phyloP scores from a whole-genome alignment of 192 early-diverging fungal species.

The Phycomyces blakesleeanus region DNA sequence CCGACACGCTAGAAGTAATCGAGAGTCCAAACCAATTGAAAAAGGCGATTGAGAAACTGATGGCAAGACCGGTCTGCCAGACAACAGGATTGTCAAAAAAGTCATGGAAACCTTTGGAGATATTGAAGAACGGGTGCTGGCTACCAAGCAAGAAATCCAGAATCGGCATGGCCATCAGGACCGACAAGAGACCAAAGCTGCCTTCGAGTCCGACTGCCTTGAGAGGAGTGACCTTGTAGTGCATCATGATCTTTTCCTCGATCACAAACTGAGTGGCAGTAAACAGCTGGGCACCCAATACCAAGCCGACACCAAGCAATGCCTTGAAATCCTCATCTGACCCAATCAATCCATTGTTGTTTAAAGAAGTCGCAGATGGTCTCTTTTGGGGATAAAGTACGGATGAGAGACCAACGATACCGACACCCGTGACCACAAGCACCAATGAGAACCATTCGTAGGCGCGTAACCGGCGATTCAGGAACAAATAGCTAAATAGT shows the following conservation, averaged over 20 bases:
- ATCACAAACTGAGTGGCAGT: slow-evolving; percentile 94
- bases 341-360: no score
- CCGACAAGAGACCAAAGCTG: slow-evolving; percentile 77
- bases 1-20: slow-evolving; percentile 81
- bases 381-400: slow-evolving; percentile 34
- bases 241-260: slow-evolving; percentile 88
- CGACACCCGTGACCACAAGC: slow-evolving; percentile 82
- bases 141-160: slow-evolving; percentile 70
- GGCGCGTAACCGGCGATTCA: slow-evolving; percentile 67
- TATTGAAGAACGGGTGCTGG: slow-evolving; percentile 74
- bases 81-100: slow-evolving; percentile 57
- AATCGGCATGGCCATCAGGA: slow-evolving; percentile 65
- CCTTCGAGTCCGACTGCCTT: slow-evolving; percentile 94
- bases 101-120: slow-evolving; percentile 69
- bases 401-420: slow-evolving; percentile 77
- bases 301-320: slow-evolving; percentile 74
- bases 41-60: slow-evolving; percentile 88
- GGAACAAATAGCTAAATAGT: slow-evolving; percentile 81
- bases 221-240: slow-evolving; percentile 77
- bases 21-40: slow-evolving; percentile 96
- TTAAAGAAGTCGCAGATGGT: background rate
- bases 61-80: slow-evolving; percentile 73
- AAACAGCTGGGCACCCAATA: slow-evolving; percentile 88
- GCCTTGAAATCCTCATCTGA: slow-evolving; percentile 46
- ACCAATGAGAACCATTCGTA: slow-evolving; percentile 84